A percentile compares a stretch with the other conserved stretches of the same genome.
Conservation (phyloP, 2,329 filamentous ascomycete genomes). For the Drechslerella stenobrocha region DNA sequence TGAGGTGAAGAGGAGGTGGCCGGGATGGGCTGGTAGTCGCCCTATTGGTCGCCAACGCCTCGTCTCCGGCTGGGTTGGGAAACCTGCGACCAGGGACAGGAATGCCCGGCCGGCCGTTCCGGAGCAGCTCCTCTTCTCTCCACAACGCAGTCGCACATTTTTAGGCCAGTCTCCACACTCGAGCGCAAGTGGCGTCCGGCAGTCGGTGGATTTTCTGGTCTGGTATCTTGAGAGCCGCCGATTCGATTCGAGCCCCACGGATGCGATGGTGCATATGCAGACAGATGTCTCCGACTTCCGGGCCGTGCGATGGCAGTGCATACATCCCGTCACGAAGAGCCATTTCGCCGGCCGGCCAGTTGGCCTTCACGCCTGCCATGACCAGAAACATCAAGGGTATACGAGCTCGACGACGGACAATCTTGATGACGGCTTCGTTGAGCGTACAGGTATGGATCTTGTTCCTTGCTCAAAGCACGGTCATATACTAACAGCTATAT, state of each 20-base stretch:
- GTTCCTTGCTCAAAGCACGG: no score
- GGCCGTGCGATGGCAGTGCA: neutral
- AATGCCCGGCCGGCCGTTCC: constrained; percentile 43
- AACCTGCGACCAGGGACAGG: constrained; percentile 25
- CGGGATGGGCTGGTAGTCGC: constrained; percentile 12
- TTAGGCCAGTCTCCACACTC: no score
- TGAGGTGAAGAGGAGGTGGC: constrained; percentile 15
- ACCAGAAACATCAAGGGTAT: no score
- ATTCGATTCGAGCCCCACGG: neutral
- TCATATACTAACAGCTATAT: constrained; percentile 21
- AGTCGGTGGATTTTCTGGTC: neutral
- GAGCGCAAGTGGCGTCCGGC: neutral
- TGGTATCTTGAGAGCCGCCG: neutral
- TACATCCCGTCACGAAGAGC: neutral
- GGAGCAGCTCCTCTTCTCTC: constrained; percentile 28
- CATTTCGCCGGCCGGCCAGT: neutral
- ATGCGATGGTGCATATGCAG: neutral
- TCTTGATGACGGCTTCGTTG: no score
- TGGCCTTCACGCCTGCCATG: no score
- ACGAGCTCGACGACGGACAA: no score
- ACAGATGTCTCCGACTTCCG: constrained; percentile 4
- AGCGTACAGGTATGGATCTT: no score
- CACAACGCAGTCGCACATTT: neutral
- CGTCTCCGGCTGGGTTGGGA: constrained; percentile 31
- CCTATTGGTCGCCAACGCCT: constrained; percentile 14